A percentile compares a stretch with the other conserved stretches of the same genome.
Evolutionary conservation across 768 basidiomycete genomes (phyloP).

Genomic region (Pulveroboletus sp.): DNA sequence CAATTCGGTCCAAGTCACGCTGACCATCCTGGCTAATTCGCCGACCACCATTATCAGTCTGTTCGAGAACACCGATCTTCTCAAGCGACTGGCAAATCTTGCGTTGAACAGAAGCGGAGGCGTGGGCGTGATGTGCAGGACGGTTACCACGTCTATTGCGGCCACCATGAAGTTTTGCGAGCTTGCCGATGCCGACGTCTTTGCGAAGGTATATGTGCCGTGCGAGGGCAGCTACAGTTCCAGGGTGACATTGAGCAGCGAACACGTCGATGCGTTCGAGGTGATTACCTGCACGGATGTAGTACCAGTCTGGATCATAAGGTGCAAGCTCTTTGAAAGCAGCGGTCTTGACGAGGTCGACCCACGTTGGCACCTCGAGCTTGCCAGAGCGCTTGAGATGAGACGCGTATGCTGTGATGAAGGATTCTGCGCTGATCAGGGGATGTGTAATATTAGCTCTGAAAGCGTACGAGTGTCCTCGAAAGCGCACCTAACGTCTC

Average conservation of each 20-base stretch:
- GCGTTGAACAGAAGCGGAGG: slow-evolving; percentile 86
- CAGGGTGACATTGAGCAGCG: neutral
- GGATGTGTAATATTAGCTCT: neutral
- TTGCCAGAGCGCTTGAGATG: slow-evolving; percentile 98
- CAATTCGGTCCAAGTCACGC: slow-evolving; percentile 92
- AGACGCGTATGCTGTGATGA: slow-evolving; percentile 91
- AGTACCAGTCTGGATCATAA: slow-evolving; percentile 99
- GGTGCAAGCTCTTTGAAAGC: slow-evolving; percentile 97
- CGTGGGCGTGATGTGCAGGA: slow-evolving; percentile 88
- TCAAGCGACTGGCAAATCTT: slow-evolving; percentile 95
- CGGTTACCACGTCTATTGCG: slow-evolving; percentile 95
- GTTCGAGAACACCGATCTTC: slow-evolving; percentile 97
- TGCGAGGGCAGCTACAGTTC: slow-evolving; percentile 77
- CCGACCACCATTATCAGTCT: slow-evolving; percentile 89
- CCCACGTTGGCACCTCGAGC: slow-evolving; percentile 98
- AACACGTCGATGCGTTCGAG: neutral
- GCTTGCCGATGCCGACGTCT: slow-evolving; percentile 89
- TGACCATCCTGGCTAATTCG: slow-evolving; percentile 96
- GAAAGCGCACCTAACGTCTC: slow-evolving; percentile 62
- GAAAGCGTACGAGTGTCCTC: neutral
- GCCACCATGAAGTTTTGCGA: slow-evolving; percentile 95
- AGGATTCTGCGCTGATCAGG: slow-evolving; percentile 73
- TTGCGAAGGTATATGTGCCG: slow-evolving; percentile 99
- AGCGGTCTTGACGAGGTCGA: slow-evolving; percentile 97
- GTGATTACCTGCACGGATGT: slow-evolving; percentile 89